Evolutionary conservation across 2,329 filamentous ascomycete genomes (phyloP).

Genomic region (Falciphora oryzae): DNA sequence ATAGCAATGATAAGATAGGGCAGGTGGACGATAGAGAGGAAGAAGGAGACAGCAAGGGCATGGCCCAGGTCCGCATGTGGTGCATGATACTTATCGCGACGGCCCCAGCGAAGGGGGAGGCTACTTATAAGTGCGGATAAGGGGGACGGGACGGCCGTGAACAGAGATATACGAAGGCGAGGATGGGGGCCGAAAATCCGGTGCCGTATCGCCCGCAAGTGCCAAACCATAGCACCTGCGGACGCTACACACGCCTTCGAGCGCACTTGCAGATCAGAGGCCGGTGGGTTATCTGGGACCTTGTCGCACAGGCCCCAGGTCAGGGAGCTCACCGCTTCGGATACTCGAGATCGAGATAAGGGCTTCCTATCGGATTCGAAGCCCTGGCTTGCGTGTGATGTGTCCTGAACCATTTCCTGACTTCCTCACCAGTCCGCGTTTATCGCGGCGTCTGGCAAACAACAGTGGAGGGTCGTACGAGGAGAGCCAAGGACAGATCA

Average conservation of each 20-base stretch:
- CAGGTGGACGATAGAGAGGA: neutral
- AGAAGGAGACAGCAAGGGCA: neutral
- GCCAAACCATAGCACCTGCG: neutral
- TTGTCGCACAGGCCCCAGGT: neutral
- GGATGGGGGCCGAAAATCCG: too few relatives aligned
- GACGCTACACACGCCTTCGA: neutral
- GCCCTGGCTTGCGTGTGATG: neutral
- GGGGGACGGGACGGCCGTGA: neutral
- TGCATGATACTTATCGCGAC: neutral
- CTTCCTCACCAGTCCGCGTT: neutral
- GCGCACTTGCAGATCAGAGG: neutral
- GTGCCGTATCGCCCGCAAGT: neutral
- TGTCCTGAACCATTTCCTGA: neutral
- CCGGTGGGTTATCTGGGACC: neutral
- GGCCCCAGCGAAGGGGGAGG: too few relatives aligned
- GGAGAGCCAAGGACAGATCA: neutral
- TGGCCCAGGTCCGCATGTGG: neutral
- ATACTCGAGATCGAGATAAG: neutral
- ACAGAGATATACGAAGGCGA: neutral
- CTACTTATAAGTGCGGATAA: neutral
- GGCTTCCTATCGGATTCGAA: neutral
- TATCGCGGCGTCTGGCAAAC: neutral
- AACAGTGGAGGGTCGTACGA: neutral
- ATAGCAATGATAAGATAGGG: neutral
- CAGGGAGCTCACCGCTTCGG: neutral